Conservation (phyloP, 257 asterid genomes). For the Ilex asprella region DNA sequence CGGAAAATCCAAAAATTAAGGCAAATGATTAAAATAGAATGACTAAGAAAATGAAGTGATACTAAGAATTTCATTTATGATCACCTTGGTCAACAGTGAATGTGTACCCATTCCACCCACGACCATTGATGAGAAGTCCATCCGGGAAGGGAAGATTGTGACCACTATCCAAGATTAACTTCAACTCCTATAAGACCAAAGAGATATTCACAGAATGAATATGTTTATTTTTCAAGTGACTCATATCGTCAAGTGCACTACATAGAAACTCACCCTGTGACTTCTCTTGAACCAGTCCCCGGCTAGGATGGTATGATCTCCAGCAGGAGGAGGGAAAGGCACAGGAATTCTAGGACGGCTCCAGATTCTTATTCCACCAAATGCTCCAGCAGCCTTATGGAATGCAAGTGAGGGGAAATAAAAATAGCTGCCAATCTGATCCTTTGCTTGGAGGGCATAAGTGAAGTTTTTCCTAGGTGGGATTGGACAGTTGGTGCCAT, state of each 20-base stretch:
- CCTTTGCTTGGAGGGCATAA: slow-evolving; percentile 80
- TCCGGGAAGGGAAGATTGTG: slow-evolving; percentile 84
- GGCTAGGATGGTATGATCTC: slow-evolving; percentile 65
- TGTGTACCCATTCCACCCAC: slow-evolving; percentile 86
- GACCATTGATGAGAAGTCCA: slow-evolving; percentile 89
- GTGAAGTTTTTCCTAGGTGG: slow-evolving; percentile 78
- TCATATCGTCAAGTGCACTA: not conserved
- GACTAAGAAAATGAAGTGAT: not conserved
- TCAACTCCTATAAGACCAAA: slow-evolving; percentile 53
- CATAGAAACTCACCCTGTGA: slow-evolving; percentile 53
- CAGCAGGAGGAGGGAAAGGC: slow-evolving; percentile 74
- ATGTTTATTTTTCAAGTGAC: not conserved
- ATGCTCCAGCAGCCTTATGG: slow-evolving; percentile 93
- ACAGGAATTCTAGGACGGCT: slow-evolving; percentile 92
- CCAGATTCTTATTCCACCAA: slow-evolving; percentile 69
- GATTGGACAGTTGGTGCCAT: slow-evolving; percentile 87
- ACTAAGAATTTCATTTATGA: not conserved
- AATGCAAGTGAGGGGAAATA: slow-evolving; percentile 79
- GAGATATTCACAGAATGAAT: slow-evolving; percentile 1
- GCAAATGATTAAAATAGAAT: not conserved
- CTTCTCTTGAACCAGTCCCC: slow-evolving; percentile 91
- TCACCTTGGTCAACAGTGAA: slow-evolving; percentile 77
- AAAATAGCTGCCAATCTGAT: slow-evolving; percentile 84
- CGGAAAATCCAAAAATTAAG: not conserved
- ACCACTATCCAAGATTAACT: slow-evolving; percentile 67